phyloP scores from a whole-genome alignment of 139 green algal genomes.

The Choricystis sp. region DNA sequence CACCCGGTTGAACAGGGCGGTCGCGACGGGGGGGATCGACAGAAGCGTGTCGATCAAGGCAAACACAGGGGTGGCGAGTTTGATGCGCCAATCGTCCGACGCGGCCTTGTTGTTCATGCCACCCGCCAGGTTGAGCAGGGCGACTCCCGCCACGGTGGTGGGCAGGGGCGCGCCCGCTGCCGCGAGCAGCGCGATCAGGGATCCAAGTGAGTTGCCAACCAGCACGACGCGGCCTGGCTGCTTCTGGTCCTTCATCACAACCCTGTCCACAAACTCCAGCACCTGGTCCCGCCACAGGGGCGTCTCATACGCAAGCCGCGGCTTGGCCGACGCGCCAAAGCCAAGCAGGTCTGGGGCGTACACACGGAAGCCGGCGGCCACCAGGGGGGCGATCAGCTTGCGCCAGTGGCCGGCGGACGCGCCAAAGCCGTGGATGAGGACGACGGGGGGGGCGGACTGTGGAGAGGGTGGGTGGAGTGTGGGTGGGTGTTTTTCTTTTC shows the following conservation, averaged over 20 bases:
- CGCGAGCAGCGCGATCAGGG: slow-evolving; percentile 1
- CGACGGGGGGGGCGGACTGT: slow-evolving; percentile 3
- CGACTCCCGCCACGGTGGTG: neutral
- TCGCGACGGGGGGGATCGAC: slow-evolving; percentile 33
- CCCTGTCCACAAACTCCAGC: slow-evolving; percentile 5
- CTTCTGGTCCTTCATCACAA: too few species aligned
- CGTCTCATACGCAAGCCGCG: neutral
- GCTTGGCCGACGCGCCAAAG: slow-evolving; percentile 9
- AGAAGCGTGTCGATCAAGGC: slow-evolving; percentile 79
- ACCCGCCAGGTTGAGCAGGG: neutral
- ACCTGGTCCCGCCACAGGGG: slow-evolving; percentile 10
- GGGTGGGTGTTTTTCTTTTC: too few species aligned
- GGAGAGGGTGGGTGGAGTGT: too few species aligned
- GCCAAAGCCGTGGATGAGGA: slow-evolving; percentile 14
- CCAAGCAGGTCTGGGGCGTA: slow-evolving; percentile 9
- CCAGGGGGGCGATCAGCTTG: slow-evolving; percentile 4
- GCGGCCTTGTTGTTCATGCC: slow-evolving; percentile 81
- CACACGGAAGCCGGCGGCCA: slow-evolving; percentile 3
- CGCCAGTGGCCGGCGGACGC: slow-evolving; percentile 7
- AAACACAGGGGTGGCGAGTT: slow-evolving; percentile 60
- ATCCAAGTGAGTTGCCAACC: slow-evolving; percentile 8
- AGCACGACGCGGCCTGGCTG: slow-evolving; percentile 1
- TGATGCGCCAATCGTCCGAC: slow-evolving; percentile 64
- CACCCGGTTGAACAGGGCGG: slow-evolving; percentile 52
- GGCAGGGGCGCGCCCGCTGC: neutral